phyloP scores from a whole-genome alignment of 306 rosid genomes.

The Corylus heterophylla region DNA sequence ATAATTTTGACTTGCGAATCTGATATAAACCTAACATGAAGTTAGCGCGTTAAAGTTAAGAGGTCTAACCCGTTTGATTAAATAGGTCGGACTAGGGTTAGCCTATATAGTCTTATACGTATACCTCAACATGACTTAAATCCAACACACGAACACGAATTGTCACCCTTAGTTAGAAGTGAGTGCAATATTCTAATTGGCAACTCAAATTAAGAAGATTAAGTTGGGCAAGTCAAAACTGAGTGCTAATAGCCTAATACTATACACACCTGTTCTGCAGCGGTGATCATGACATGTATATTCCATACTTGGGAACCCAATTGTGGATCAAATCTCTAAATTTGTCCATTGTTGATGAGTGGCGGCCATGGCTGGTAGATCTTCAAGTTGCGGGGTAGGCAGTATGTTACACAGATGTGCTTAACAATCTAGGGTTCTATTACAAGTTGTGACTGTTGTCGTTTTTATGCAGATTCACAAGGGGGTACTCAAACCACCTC shows the following conservation, averaged over 20 bases:
- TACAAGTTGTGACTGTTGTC: not conserved
- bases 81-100: no score
- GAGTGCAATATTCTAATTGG: not conserved
- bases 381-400: constrained; percentile 51
- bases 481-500: constrained; percentile 37
- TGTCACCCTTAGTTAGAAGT: no score
- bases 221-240: not conserved
- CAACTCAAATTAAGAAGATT: not conserved
- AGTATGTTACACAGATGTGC: not conserved
- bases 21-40: no score
- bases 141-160: no score
- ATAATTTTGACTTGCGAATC: no score
- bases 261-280: constrained; percentile 18
- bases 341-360: constrained; percentile 35
- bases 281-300: constrained; percentile 47
- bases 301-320: constrained; percentile 48
- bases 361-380: constrained; percentile 50
- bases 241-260: not conserved
- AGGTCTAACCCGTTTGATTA: no score
- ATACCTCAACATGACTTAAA: no score
- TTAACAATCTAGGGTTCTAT: not conserved
- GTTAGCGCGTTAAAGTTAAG: no score
- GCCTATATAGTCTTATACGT: no score
- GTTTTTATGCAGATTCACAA: constrained; percentile 11
- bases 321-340: constrained; percentile 55